phyloP scores from a whole-genome alignment of 2,329 filamentous ascomycete genomes.

The Colletotrichum acutatum region DNA sequence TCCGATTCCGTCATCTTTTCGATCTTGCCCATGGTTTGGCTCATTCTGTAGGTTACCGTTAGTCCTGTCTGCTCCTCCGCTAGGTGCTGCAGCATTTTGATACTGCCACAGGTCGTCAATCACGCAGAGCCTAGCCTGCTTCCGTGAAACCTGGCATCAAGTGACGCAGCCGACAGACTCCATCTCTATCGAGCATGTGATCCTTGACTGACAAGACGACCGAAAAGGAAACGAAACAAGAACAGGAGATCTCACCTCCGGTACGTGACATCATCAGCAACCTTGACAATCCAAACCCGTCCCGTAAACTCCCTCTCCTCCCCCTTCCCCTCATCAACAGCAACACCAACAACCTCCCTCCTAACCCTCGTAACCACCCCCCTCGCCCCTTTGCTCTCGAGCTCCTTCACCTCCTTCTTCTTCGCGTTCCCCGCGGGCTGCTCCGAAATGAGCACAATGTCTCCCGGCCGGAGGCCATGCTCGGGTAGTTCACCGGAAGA shows the following conservation, averaged over 20 bases:
- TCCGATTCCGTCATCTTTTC: slow-evolving; percentile 67
- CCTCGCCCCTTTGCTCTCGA: slow-evolving; percentile 74
- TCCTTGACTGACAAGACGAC: too few relatives aligned
- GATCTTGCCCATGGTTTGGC: slow-evolving; percentile 69
- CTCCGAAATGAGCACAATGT: slow-evolving; percentile 81
- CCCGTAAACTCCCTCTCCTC: slow-evolving; percentile 55
- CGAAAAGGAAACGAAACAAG: not conserved
- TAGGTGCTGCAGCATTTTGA: not conserved
- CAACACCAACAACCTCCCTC: slow-evolving; percentile 70
- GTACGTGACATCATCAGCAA: slow-evolving; percentile 76
- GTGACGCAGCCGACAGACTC: not conserved
- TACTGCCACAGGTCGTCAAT: not conserved
- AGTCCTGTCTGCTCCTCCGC: too few relatives aligned
- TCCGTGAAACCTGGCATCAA: not conserved
- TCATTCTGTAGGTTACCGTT: slow-evolving; percentile 61
- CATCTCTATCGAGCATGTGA: not conserved
- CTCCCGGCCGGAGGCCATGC: slow-evolving; percentile 80
- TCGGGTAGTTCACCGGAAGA: slow-evolving; percentile 69
- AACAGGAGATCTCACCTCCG: slow-evolving; percentile 55
- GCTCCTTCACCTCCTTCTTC: slow-evolving; percentile 77
- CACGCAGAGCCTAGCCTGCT: not conserved
- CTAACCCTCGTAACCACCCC: slow-evolving; percentile 77
- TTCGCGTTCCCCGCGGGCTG: slow-evolving; percentile 78
- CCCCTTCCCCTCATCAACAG: slow-evolving; percentile 74
- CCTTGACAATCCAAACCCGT: slow-evolving; percentile 72